These are phyloP conservation scores for Arthroderma sp. DNA, from an alignment of 2,329 filamentous ascomycete genomes.

Conservation along the genomic window DNA sequence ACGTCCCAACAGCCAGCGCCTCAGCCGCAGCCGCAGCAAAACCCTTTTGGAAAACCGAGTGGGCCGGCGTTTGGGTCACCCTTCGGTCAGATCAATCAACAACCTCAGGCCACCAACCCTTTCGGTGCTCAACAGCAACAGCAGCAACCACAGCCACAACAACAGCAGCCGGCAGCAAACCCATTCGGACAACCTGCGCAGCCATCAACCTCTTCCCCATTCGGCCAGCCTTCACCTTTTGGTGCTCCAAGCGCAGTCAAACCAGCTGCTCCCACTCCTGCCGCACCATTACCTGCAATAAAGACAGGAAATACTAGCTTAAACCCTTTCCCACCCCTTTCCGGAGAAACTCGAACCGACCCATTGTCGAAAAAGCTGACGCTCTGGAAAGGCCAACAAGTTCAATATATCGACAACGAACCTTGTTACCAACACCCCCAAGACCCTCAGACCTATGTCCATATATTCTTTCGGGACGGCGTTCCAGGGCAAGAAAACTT, in stretches of 20 bases:
- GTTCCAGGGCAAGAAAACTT: constrained; percentile 40
- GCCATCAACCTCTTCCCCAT: constrained; percentile 5
- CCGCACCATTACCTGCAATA: constrained; percentile 2
- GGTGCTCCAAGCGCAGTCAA: constrained; percentile 3
- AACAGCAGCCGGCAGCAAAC: constrained; percentile 5
- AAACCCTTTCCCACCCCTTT: constrained; percentile 15
- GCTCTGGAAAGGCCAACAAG: constrained; percentile 51
- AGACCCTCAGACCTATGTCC: constrained; percentile 44
- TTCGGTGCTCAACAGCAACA: constrained; percentile 1
- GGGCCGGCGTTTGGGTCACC: constrained; percentile 13
- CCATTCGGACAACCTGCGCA: constrained; percentile 23
- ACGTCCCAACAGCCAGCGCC: constrained; percentile 5
- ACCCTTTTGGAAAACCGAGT: constrained; percentile 4
- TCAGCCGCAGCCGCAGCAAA: constrained; percentile 1
- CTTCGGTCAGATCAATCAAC: constrained; percentile 18
- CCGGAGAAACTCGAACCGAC: constrained; percentile 24
- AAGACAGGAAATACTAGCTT: constrained; percentile 10
- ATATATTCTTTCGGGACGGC: constrained; percentile 62
- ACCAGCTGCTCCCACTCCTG: constrained; percentile 8
- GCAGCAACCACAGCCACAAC: constrained; percentile 5
- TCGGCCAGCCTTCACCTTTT: constrained; percentile 16
- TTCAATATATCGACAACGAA: constrained; percentile 42
- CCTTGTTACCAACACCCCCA: constrained; percentile 40
- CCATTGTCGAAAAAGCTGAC: constrained; percentile 30
- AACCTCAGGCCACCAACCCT: constrained; percentile 1